phyloP scores from a whole-genome alignment of 75 land plant genomes.

The Picea glauca region DNA sequence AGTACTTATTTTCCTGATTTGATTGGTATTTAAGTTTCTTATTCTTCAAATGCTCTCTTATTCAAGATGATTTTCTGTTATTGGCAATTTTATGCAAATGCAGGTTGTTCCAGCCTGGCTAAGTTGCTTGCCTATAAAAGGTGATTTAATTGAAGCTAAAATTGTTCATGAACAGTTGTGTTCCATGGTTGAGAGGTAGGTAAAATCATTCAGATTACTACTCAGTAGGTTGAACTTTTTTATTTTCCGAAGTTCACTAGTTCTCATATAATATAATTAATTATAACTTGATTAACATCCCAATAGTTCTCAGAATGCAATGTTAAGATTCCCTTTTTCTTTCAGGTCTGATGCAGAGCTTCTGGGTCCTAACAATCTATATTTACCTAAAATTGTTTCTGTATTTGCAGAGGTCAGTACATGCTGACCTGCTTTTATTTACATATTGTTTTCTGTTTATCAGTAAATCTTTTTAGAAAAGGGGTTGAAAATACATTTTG shows the following conservation, averaged over 20 bases:
- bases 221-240: neutral
- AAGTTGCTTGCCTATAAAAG: conserved; percentile 84
- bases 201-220: neutral
- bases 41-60: neutral
- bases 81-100: neutral
- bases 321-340: conserved; percentile 7
- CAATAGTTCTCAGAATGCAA: neutral
- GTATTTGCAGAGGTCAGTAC: conserved; percentile 84
- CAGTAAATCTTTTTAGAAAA: neutral
- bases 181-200: conserved; percentile 89
- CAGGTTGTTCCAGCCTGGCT: conserved; percentile 98
- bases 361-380: conserved; percentile 78
- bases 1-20: neutral
- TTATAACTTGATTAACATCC: neutral
- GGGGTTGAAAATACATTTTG: neutral
- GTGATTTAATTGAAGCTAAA: conserved; percentile 90
- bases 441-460: neutral
- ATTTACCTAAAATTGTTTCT: conserved; percentile 72
- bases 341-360: conserved; percentile 76
- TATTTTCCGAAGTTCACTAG: neutral
- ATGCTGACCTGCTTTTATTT: neutral
- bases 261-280: neutral
- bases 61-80: neutral
- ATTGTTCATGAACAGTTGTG: conserved; percentile 94
- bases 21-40: neutral